These are phyloP conservation scores for Neurospora sp. DNA, from an alignment of 495 filamentous ascomycete genomes.

Conservation along the genomic window DNA sequence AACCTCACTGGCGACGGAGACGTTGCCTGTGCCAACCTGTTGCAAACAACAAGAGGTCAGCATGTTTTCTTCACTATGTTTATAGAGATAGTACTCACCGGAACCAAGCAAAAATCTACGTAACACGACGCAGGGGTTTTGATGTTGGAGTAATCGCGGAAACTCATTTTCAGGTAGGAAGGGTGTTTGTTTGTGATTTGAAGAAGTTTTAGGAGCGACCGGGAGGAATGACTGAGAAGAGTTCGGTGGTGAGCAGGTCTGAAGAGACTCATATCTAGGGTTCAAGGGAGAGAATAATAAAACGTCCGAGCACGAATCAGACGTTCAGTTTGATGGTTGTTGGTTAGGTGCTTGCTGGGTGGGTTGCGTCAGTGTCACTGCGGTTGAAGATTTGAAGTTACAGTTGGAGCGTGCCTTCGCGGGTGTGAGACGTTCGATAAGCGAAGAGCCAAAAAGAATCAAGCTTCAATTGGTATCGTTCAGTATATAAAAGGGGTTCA, in stretches of 20 bases:
- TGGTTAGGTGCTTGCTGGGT: not conserved
- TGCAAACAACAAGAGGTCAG: not conserved
- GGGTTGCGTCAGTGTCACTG: not conserved
- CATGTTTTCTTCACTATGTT: not conserved
- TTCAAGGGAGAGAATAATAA: not conserved
- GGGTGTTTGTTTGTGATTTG: not conserved
- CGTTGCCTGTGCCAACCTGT: constrained; percentile 69
- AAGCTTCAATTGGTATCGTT: not conserved
- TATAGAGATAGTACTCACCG: constrained; percentile 37
- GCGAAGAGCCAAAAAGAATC: not conserved
- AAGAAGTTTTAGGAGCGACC: not conserved
- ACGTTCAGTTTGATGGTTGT: not conserved
- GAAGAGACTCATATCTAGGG: not conserved
- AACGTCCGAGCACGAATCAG: not conserved
- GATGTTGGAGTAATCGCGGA: constrained; percentile 30
- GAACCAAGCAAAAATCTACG: constrained; percentile 77
- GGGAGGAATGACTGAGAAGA: not conserved
- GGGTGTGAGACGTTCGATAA: not conserved
- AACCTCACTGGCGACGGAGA: constrained; percentile 79
- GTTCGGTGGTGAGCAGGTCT: not conserved
- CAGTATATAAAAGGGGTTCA: not conserved
- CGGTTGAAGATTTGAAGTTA: not conserved
- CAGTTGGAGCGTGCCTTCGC: not conserved
- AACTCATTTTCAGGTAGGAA: not conserved
- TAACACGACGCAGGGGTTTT: constrained; percentile 57